Evolutionary conservation across 2,329 filamentous ascomycete species (phyloP), one percentile per base, ranked within the genome.

Genomic region (Sclerotinia glacialis): DNA sequence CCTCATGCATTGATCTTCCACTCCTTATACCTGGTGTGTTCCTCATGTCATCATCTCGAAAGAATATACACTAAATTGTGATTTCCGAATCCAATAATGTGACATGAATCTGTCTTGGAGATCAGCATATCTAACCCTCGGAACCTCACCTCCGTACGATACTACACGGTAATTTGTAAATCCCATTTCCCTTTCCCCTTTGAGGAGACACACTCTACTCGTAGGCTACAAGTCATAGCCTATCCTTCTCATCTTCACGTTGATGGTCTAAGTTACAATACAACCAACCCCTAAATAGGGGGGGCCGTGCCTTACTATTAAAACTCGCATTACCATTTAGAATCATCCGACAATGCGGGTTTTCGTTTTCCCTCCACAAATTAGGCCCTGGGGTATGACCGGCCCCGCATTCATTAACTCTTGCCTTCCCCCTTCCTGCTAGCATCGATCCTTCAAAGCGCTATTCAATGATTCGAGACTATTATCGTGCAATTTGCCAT

Each of bases 301-400:
- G 54, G 55, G 56, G 42, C 31, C 56, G 56, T 59, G 44, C 56
- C 56, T 49, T 26, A 60, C 12, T 12, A 60, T 37, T 34, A 54
- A 34, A 31, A 37, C 6, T n/a, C 28, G 56, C 52, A 64, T 55
- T 64, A 18, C 50, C 61, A 28, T 34, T 64, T 31, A 23, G 60
- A 53, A 44, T 55, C 50, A 64, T 44, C 47, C 61, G 23, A 55
- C 61, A 40, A 40, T 64, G 61, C 37, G 61, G 61, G 61, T 42
- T 23, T 64, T 31, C 37, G 11, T 55, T 40, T 23, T 55, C 42
- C 50, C 61, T 60, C 58, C 58, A 49, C 58, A 60, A 56, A 64
- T 46, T 56, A 26, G 50, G 46, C 61, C 61, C 61, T 64, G 50
- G 61, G 61, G 50, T 56, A 64, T 64, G 50, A 64, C 46, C 37